These are phyloP conservation scores for Hortiboletus rubellus DNA, from an alignment of 1,284 basidiomycete genomes.

Conservation along the genomic window DNA sequence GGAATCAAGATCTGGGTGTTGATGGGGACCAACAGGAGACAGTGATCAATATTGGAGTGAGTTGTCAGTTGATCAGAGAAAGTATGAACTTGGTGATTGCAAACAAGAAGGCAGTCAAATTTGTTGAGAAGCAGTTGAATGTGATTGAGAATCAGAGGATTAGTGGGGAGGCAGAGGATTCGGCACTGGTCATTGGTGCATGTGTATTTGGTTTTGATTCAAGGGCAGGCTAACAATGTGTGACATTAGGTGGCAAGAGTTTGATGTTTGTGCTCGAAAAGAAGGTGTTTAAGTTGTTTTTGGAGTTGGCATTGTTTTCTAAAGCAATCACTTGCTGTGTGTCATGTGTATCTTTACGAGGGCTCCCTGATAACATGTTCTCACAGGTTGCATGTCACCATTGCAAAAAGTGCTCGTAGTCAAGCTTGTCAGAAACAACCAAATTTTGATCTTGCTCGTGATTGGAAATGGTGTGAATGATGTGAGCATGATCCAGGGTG, in stretches of 20 bases:
- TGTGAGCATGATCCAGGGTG: conserved; percentile 88
- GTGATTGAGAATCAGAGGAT: conserved; percentile 93
- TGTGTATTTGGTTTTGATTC: neutral
- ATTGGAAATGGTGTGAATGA: conserved; percentile 99
- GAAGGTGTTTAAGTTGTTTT: too few species aligned
- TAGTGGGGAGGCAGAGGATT: conserved; percentile 89
- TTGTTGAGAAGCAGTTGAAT: conserved; percentile 83
- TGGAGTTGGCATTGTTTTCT: too few species aligned
- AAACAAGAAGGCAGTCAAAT: conserved; percentile 90
- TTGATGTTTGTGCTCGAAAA: too few species aligned
- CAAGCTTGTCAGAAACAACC: conserved; percentile 97
- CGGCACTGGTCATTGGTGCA: conserved; percentile 90
- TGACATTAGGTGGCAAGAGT: conserved; percentile 77
- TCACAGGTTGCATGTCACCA: too few species aligned
- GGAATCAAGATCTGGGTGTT: conserved; percentile 99
- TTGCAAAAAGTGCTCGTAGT: too few species aligned
- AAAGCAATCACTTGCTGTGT: too few species aligned
- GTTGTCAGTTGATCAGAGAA: conserved; percentile 94
- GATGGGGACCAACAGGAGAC: conserved; percentile 99
- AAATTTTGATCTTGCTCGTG: conserved; percentile 87
- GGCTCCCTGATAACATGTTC: too few species aligned
- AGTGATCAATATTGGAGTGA: conserved; percentile 98
- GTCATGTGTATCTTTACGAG: too few species aligned
- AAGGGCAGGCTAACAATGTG: neutral
- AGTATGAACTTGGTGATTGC: conserved; percentile 98